phyloP scores from a whole-genome alignment of 345 rosid species.

The Lumnitzera racemosa region DNA sequence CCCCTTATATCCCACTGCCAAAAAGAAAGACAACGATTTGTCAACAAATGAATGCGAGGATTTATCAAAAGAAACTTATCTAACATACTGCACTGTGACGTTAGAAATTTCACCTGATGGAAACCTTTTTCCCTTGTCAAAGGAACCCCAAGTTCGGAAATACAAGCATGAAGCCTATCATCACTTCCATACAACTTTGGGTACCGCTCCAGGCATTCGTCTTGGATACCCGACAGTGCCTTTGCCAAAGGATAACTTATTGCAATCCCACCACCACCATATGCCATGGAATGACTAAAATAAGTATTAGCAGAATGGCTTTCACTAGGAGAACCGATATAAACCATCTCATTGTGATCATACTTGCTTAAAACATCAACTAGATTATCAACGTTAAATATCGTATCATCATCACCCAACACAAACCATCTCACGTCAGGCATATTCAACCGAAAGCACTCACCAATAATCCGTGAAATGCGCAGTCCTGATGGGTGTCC shows the following conservation, averaged over 20 bases:
- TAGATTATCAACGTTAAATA: constrained; percentile 65
- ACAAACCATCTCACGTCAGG: constrained; percentile 79
- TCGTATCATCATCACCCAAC: constrained; percentile 87
- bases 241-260: constrained; percentile 72
- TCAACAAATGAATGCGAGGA: not conserved
- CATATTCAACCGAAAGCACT: constrained; percentile 57
- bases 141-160: constrained; percentile 87
- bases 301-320: constrained; percentile 85
- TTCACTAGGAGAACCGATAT: constrained; percentile 77
- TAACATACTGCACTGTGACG: not conserved
- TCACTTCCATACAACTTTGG: constrained; percentile 85
- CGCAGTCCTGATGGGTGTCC: constrained; percentile 94
- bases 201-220: constrained; percentile 70
- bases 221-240: constrained; percentile 60
- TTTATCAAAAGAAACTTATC: not conserved
- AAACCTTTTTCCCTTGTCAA: constrained; percentile 76
- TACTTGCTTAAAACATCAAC: constrained; percentile 63
- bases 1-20: constrained; percentile 95
- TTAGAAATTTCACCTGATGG: constrained; percentile 55
- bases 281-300: constrained; percentile 88
- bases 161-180: constrained; percentile 91
- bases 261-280: constrained; percentile 96
- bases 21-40: not conserved
- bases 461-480: constrained; percentile 66
- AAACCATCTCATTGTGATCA: constrained; percentile 67